A percentile compares a stretch with the other conserved stretches of the same genome.
Evolutionary conservation across 345 rosid species (phyloP).

Genomic region (Linum usitatissimum): DNA sequence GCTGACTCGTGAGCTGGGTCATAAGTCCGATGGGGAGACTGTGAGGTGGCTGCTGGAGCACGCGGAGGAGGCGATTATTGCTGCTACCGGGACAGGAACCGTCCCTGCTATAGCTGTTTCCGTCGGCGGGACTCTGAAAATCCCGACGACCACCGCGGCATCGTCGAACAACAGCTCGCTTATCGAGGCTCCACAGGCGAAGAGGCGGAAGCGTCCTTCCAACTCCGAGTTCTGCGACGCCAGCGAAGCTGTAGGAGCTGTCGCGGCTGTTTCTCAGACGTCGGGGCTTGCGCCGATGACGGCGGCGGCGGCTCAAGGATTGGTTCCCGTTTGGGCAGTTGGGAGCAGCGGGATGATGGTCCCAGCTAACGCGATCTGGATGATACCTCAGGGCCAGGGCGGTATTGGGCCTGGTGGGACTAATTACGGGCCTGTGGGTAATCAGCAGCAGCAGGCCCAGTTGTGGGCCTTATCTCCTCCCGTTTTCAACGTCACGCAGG

Average conservation of each 20-base stretch:
- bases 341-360: constrained; percentile 31
- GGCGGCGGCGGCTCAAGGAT: constrained; percentile 18
- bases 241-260: constrained; percentile 7
- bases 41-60: constrained; percentile 44
- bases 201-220: constrained; percentile 28
- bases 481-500: constrained; percentile 21
- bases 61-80: constrained; percentile 35
- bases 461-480: constrained; percentile 33
- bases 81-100: constrained; percentile 39
- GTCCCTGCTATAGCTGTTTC: constrained; percentile 39
- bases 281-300: constrained; percentile 22
- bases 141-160: constrained; percentile 22
- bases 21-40: constrained; percentile 44
- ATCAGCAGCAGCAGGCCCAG: constrained; percentile 20
- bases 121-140: constrained; percentile 33
- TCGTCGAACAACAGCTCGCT: constrained; percentile 3
- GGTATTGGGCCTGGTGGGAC: constrained; percentile 7
- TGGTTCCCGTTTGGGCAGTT: constrained; percentile 33
- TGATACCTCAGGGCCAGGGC: constrained; percentile 26
- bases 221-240: constrained; percentile 27
- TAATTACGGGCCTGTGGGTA: background rate
- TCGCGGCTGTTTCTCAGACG: constrained; percentile 21
- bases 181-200: constrained; percentile 1
- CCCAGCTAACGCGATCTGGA: constrained; percentile 41
- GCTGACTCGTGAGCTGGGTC: constrained; percentile 36